Evolutionary conservation across 768 basidiomycete genomes (phyloP).

Genomic region (Hygrocybe coccinea): DNA sequence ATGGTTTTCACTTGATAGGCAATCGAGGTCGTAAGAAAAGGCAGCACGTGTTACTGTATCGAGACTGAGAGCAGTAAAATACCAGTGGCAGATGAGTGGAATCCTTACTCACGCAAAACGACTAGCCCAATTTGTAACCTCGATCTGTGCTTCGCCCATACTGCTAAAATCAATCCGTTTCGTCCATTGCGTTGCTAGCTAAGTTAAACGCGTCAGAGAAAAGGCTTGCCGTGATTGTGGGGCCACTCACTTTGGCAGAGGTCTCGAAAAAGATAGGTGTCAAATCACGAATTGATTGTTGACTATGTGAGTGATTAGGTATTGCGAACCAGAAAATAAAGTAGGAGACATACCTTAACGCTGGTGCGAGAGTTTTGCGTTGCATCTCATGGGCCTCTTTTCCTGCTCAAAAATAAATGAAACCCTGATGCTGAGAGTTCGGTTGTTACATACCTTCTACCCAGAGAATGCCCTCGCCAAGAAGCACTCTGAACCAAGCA

Average conservation of each 20-base stretch:
- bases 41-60: conserved; percentile 60
- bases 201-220: neutral
- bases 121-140: conserved; percentile 55
- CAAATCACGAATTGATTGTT: conserved; percentile 50
- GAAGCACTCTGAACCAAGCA: conserved; percentile 56
- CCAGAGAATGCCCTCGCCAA: conserved; percentile 63
- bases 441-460: conserved; percentile 45
- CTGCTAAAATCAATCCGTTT: conserved; percentile 40
- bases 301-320: conserved; percentile 27
- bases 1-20: conserved; percentile 47
- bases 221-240: too few relatives aligned
- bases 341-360: conserved; percentile 42
- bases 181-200: conserved; percentile 46
- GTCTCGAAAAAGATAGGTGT: conserved; percentile 52
- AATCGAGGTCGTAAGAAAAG: conserved; percentile 58
- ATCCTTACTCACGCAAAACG: conserved; percentile 48
- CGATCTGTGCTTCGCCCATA: conserved; percentile 42
- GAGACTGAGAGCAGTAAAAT: conserved; percentile 34
- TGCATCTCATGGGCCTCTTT: conserved; percentile 55
- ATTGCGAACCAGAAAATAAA: conserved; percentile 1
- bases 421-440: neutral
- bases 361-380: conserved; percentile 48
- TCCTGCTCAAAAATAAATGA: conserved; percentile 29
- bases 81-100: neutral
- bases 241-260: conserved; percentile 33